Conservation (phyloP, 2,329 filamentous ascomycete species). For the Nothomitra cinnamomea region DNA sequence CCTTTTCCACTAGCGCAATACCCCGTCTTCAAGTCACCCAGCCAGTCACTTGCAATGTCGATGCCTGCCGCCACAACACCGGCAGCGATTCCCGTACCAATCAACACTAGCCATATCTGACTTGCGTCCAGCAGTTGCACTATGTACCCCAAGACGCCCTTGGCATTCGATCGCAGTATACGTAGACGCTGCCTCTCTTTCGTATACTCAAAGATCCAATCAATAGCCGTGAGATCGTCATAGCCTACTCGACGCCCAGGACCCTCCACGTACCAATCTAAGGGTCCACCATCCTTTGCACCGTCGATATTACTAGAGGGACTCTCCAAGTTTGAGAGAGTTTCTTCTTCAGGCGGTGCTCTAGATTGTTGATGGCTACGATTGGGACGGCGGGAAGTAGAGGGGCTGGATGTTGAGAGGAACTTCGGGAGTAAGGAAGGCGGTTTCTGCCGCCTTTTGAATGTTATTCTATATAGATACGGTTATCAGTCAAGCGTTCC, state of each 20-base stretch:
- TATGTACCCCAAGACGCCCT: constrained; percentile 55
- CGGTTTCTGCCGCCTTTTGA: constrained; percentile 11
- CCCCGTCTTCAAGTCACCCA: constrained; percentile 80
- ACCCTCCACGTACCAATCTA: constrained; percentile 82
- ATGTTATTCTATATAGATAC: constrained; percentile 9
- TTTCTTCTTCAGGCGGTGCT: constrained; percentile 9
- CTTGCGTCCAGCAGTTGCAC: constrained; percentile 64
- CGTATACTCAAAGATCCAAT: constrained; percentile 98
- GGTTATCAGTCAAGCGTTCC: background rate
- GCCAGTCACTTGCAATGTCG: constrained; percentile 81
- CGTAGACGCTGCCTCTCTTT: constrained; percentile 82
- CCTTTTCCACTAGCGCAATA: constrained; percentile 64
- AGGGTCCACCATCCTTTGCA: constrained; percentile 24
- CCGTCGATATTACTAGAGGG: constrained; percentile 5
- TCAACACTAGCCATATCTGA: constrained; percentile 80
- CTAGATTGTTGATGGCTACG: background rate
- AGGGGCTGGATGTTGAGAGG: constrained; percentile 19
- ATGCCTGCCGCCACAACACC: constrained; percentile 77
- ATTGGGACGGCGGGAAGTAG: background rate
- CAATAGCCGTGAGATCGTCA: constrained; percentile 90
- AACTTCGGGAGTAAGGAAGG: constrained; percentile 27
- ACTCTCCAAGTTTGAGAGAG: constrained; percentile 2
- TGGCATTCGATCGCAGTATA: constrained; percentile 51
- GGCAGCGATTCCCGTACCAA: constrained; percentile 69
- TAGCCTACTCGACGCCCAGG: constrained; percentile 83